These are phyloP conservation scores for Phytophthora fragariaefolia DNA, from an alignment of 352 stramenopile genomes.

Conservation along the genomic window DNA sequence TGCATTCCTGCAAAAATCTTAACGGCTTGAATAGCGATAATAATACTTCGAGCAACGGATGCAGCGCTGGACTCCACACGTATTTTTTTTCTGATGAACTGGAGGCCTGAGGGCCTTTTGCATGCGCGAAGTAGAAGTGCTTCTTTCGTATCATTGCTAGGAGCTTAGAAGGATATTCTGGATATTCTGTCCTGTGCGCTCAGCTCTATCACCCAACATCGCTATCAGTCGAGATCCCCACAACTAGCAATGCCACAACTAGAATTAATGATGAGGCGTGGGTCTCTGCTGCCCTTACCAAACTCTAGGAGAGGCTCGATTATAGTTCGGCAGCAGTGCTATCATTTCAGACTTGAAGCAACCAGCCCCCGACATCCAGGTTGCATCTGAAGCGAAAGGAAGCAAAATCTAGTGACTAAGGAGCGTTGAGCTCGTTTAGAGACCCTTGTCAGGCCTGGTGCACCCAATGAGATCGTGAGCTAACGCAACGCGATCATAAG, in stretches of 20 bases:
- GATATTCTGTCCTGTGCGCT: too few relatives aligned
- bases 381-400: neutral
- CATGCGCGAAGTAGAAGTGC: conserved; percentile 15
- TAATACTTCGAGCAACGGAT: conserved; percentile 21
- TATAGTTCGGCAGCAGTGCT: neutral
- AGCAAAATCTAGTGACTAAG: neutral
- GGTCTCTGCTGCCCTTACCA: neutral
- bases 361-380: neutral
- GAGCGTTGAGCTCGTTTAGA: neutral
- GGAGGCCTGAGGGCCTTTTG: too few relatives aligned
- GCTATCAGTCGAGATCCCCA: too few relatives aligned
- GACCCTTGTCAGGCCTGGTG: neutral
- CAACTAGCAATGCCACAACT: neutral
- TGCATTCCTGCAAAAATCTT: neutral
- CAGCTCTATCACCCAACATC: neutral
- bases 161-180: too few relatives aligned
- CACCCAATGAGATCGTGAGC: conserved; percentile 1
- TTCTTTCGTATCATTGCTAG: too few relatives aligned
- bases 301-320: neutral
- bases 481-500: neutral
- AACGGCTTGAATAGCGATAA: conserved; percentile 18
- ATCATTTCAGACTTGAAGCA: neutral
- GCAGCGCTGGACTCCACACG: conserved; percentile 13
- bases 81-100: neutral
- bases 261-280: neutral